phyloP scores from a whole-genome alignment of 306 rosid genomes.

The Begonia loranthoides region DNA sequence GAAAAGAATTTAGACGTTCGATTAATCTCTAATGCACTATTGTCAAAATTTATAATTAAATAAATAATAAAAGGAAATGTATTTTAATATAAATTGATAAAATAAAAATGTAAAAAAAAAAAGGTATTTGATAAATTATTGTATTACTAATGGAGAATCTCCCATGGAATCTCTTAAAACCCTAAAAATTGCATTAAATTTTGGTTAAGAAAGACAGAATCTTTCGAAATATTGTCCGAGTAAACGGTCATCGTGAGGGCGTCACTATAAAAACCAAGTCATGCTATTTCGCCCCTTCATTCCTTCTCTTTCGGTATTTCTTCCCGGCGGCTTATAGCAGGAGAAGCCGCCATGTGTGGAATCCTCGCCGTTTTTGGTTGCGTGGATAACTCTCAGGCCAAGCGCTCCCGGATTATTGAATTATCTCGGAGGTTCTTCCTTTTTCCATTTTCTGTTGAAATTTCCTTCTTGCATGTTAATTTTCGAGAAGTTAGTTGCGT shows the following conservation, averaged over 20 bases:
- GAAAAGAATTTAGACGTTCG: too few relatives aligned
- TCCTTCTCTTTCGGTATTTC: conserved; percentile 1
- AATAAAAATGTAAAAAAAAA: too few relatives aligned
- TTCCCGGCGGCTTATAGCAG: conserved; percentile 1
- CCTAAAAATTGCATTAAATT: conserved; percentile 7
- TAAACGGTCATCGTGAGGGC: conserved; percentile 19
- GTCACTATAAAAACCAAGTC: neutral
- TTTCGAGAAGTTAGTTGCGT: too few relatives aligned
- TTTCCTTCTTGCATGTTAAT: neutral
- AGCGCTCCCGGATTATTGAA: conserved; percentile 79
- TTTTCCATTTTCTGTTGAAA: neutral
- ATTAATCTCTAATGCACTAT: too few relatives aligned
- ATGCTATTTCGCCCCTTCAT: conserved; percentile 13
- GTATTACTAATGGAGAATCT: too few relatives aligned
- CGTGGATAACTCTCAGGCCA: conserved; percentile 63
- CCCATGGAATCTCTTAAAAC: conserved; percentile 2
- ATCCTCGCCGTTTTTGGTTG: conserved; percentile 86
- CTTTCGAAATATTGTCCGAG: conserved; percentile 22
- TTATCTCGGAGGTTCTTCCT: conserved; percentile 58
- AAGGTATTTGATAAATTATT: too few relatives aligned
- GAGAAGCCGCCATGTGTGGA: conserved; percentile 80
- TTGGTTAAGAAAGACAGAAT: conserved; percentile 4
- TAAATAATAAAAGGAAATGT: neutral
- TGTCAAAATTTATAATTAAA: too few relatives aligned
- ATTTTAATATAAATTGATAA: too few relatives aligned